Evolutionary conservation across 495 filamentous ascomycete species (phyloP).

Genomic region (Penicillium crystallinum): DNA sequence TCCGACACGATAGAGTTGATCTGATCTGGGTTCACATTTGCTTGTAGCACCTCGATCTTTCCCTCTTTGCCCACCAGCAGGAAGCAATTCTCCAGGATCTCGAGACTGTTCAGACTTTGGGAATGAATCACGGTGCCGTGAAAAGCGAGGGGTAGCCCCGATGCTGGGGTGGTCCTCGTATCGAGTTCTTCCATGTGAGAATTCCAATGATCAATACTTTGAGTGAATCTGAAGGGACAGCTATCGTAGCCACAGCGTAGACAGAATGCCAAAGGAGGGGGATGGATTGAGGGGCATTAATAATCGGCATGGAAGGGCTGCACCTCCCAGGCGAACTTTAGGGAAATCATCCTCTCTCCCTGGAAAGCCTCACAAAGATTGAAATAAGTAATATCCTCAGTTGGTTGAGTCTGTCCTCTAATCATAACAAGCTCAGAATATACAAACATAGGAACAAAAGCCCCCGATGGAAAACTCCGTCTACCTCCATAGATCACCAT

Average conservation of each 20-base stretch:
- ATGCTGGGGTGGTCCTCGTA: conserved; percentile 10
- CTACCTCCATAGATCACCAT: neutral
- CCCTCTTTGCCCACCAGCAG: conserved; percentile 39
- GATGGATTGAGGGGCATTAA: neutral
- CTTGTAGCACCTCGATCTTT: conserved; percentile 33
- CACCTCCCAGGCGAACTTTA: neutral
- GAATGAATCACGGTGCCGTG: conserved; percentile 53
- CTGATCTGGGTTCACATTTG: conserved; percentile 7
- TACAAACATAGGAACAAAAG: neutral
- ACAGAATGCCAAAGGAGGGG: neutral
- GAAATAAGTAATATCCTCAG: neutral
- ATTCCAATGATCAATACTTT: neutral
- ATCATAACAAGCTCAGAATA: neutral
- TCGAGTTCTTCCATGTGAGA: conserved; percentile 11
- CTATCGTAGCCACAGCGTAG: neutral
- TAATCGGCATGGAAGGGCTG: neutral
- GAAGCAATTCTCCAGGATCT: conserved; percentile 45
- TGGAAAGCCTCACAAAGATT: neutral
- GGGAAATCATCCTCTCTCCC: neutral
- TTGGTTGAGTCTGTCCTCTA: neutral
- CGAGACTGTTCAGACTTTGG: conserved; percentile 30
- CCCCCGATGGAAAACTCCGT: neutral
- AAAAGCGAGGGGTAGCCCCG: conserved; percentile 34
- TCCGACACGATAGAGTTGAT: conserved; percentile 21
- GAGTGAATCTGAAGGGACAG: neutral